Base-by-base conservation (phyloP, 495 filamentous ascomycete genomes). In the Daldinia childiae region DNA sequence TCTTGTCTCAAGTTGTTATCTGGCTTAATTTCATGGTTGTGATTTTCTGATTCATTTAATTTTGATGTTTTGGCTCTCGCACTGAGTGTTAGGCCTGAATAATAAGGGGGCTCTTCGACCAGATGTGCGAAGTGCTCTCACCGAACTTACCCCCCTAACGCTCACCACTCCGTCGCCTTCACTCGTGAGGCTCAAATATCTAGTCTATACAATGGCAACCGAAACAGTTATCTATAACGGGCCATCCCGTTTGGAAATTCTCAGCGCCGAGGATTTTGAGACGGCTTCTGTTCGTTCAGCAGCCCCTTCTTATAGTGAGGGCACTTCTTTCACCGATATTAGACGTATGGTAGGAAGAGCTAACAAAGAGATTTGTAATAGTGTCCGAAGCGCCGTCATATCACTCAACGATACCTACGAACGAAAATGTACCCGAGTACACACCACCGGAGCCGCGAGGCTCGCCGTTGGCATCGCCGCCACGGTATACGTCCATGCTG, bases 281-380 rank as follows among this genome's bases (percentile, higher is more conserved):
- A 85, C 84, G n/a, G 83, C 83, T 7, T 86, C 83, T 19, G 82
- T 85, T 56, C 79, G 79, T 45, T 85, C 83, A n/a, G 82, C 83
- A 3, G 83, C 83, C 4, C 85, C 85, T 1, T 86, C 85, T 7
- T 86, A 86, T 71, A 80, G 83, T 85, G 72, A 79, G 82, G 82
- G 52, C 62, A 39, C 38, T 11, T 48, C 48, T 58, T 50, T 14
- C 39, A 7, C 30, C 15, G 26, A 34, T 21, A 24, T 27, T 17
- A 24, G 4, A 58, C 15, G 6, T 32, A 61, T 24, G 19, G n/a
- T 55, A 52, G 21, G 38, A 14, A 58, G 24, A 45, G 41, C 55
- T 68, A 66, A 64, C 71, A 55, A 68, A 69, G 48, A 2, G 32
- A 15, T 52, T 51, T 21, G 0, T 6, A 24, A 17, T 58, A 85